These are phyloP conservation scores for Adansonia madagascariensis DNA, from an alignment of 441 rosid genomes.

Conservation along the genomic window DNA sequence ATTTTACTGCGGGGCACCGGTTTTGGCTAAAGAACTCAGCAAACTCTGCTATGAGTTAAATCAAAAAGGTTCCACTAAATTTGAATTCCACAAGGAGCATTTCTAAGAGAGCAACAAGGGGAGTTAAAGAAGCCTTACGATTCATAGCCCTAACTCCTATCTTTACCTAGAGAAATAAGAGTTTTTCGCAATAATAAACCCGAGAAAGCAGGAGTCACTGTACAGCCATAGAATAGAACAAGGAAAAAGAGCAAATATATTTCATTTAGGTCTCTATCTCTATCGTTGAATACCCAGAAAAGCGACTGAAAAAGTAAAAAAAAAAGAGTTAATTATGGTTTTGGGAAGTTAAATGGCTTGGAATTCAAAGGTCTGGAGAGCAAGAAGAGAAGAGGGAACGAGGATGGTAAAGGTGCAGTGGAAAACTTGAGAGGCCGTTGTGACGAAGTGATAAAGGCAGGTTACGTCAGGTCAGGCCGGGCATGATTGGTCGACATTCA, in stretches of 20 bases:
- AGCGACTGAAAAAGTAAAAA: too few species aligned
- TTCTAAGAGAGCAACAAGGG: slow-evolving; percentile 37
- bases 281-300: neutral
- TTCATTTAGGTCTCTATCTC: neutral
- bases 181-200: slow-evolving; percentile 26
- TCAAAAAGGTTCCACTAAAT: slow-evolving; percentile 69
- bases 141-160: slow-evolving; percentile 2
- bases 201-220: slow-evolving; percentile 29
- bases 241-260: neutral
- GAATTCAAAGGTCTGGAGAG: neutral
- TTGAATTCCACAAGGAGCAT: slow-evolving; percentile 76
- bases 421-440: neutral
- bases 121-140: neutral
- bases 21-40: slow-evolving; percentile 65
- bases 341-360: neutral
- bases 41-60: slow-evolving; percentile 68
- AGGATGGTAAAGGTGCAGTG: too few species aligned
- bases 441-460: too few species aligned
- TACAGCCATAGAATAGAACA: slow-evolving; percentile 33
- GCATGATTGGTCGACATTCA: slow-evolving; percentile 26
- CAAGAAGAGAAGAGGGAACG: neutral
- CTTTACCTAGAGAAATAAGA: slow-evolving; percentile 16
- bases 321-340: neutral
- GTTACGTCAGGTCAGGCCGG: neutral
- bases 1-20: slow-evolving; percentile 73